Conservation (phyloP, 192 early-diverging fungal species). For the Coemansia javaensis region DNA sequence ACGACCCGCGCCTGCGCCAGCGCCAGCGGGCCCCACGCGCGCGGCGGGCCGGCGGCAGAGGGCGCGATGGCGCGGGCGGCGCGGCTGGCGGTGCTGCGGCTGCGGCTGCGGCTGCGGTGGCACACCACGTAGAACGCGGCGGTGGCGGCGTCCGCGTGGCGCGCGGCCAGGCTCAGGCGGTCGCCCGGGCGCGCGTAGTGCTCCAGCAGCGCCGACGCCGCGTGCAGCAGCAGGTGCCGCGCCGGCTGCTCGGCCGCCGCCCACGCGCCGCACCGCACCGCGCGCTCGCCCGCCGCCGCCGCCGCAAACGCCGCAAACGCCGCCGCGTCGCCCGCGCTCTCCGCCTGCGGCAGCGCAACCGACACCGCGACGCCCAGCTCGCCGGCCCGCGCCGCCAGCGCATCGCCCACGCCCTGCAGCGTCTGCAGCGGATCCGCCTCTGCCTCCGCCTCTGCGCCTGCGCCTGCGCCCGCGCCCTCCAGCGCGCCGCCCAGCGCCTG, state of each 20-base stretch:
- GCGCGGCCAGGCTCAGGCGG: conserved; percentile 15
- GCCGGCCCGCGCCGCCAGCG: conserved; percentile 26
- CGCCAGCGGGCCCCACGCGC: neutral
- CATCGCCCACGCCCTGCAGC: conserved; percentile 35
- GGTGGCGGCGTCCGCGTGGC: neutral
- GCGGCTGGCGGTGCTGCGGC: neutral
- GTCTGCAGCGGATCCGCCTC: conserved; percentile 15
- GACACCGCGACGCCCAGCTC: conserved; percentile 17
- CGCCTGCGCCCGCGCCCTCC: too few relatives aligned
- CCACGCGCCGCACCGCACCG: conserved; percentile 16
- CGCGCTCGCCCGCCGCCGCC: conserved; percentile 1
- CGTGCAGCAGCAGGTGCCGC: conserved; percentile 23
- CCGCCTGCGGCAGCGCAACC: conserved; percentile 18
- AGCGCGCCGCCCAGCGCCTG: too few relatives aligned
- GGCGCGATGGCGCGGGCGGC: neutral
- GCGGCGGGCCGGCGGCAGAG: too few relatives aligned
- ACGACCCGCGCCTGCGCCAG: neutral
- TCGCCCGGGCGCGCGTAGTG: conserved; percentile 17
- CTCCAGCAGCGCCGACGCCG: conserved; percentile 22
- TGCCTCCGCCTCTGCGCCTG: too few relatives aligned
- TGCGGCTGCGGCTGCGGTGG: neutral
- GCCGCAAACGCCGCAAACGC: neutral
- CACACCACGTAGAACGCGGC: neutral
- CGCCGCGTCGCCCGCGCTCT: conserved; percentile 1
- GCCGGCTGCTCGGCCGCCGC: conserved; percentile 6